Evolutionary conservation across 768 basidiomycete genomes (phyloP).

Genomic region (Hemileccinum impolitum): DNA sequence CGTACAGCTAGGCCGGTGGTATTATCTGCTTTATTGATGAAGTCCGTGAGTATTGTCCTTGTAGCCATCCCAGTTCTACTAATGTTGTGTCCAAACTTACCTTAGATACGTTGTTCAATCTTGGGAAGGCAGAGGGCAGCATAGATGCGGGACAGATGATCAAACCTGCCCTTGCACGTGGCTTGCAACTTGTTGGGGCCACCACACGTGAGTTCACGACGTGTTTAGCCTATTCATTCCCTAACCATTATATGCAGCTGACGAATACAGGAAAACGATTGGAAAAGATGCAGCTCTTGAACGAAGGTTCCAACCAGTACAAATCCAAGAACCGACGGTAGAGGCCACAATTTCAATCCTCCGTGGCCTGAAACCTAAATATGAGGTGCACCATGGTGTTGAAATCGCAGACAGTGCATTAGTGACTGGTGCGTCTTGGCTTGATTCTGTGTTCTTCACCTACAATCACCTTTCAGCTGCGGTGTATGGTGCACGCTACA

Average conservation of each 20-base stretch:
- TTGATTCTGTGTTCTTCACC: neutral
- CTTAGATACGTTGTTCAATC: slow-evolving; percentile 74
- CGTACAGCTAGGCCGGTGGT: slow-evolving; percentile 52
- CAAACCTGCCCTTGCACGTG: slow-evolving; percentile 85
- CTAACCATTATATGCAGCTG: slow-evolving; percentile 36
- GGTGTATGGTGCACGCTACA: slow-evolving; percentile 79
- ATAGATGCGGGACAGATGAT: slow-evolving; percentile 94
- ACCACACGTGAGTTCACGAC: slow-evolving; percentile 65
- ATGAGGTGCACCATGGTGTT: slow-evolving; percentile 93
- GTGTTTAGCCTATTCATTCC: neutral
- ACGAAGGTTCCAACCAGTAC: slow-evolving; percentile 86
- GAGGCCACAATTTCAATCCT: slow-evolving; percentile 83
- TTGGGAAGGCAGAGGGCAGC: slow-evolving; percentile 89
- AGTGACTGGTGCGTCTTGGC: slow-evolving; percentile 60
- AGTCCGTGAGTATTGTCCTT: slow-evolving; percentile 62
- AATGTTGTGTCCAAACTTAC: neutral
- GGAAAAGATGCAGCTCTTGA: slow-evolving; percentile 90
- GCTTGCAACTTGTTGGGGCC: slow-evolving; percentile 85
- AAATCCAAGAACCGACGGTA: slow-evolving; percentile 85
- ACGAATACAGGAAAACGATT: slow-evolving; percentile 89
- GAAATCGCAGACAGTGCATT: slow-evolving; percentile 86
- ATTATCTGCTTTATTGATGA: slow-evolving; percentile 95
- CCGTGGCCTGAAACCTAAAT: slow-evolving; percentile 77
- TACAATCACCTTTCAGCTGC: slow-evolving; percentile 50
- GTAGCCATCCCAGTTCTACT: neutral